These are phyloP conservation scores for Grigorovia jiainica DNA, from an alignment of 805 yeast species.

Conservation along the genomic window DNA sequence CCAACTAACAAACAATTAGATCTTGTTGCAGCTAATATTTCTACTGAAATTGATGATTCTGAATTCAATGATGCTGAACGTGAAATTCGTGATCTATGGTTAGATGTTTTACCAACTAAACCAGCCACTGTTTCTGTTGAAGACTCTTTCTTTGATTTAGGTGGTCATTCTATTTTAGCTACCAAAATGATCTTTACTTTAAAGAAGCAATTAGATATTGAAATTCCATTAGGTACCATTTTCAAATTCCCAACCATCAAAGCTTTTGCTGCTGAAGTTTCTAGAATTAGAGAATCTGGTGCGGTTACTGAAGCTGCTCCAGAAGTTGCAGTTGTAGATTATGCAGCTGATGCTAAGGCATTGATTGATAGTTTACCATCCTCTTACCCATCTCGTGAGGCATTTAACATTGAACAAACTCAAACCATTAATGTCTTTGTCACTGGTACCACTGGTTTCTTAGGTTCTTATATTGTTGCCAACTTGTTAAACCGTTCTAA, in stretches of 20 bases:
- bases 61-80: slow-evolving; percentile 58
- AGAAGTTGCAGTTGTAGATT: slow-evolving; percentile 30
- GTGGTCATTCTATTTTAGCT: slow-evolving; percentile 96
- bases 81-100: slow-evolving; percentile 74
- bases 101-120: slow-evolving; percentile 69
- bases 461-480: slow-evolving; percentile 80
- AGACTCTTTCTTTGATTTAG: slow-evolving; percentile 93
- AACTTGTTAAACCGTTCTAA: slow-evolving; percentile 57
- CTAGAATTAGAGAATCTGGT: slow-evolving; percentile 40
- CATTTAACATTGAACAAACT: slow-evolving; percentile 21
- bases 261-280: slow-evolving; percentile 67
- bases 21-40: slow-evolving; percentile 50
- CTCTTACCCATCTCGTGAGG: slow-evolving; percentile 36
- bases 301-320: slow-evolving; percentile 18
- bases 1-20: slow-evolving; percentile 84
- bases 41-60: slow-evolving; percentile 35
- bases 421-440: slow-evolving; percentile 54
- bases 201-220: slow-evolving; percentile 66
- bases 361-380: slow-evolving; percentile 34
- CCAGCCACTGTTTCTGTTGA: slow-evolving; percentile 69
- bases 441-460: slow-evolving; percentile 94
- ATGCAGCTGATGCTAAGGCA: slow-evolving; percentile 65
- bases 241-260: slow-evolving; percentile 83
- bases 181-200: slow-evolving; percentile 93
- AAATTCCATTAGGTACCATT: slow-evolving; percentile 81